Evolutionary conservation across 2,329 filamentous ascomycete species (phyloP), one percentile per base, ranked within the genome.

Genomic region (Aspergillus sp.): DNA sequence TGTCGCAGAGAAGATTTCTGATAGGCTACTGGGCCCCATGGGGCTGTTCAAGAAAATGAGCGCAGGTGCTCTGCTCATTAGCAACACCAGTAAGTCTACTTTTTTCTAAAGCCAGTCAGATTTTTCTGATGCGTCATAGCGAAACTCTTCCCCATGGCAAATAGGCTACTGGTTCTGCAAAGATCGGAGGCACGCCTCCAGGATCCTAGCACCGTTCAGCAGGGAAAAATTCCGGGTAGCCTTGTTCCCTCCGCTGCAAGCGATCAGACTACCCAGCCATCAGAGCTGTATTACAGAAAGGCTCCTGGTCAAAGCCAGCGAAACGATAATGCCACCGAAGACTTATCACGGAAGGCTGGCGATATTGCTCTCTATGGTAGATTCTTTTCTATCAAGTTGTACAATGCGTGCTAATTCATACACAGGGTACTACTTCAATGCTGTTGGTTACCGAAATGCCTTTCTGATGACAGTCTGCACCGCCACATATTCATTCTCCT

Each of bases 401-500:
- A 2, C 13, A n/a, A 50, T 8, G 6, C 21, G 21, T 41, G 23
- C n/a, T 55, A 19, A 44, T 11, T 3, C 8, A 19, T 27, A 2
- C 2, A 11, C 7, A 57, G 47, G 21, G 4, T 57, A 51, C n/a
- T 57, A 57, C 30, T 5, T 51, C 2, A 51, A 42, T 41, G 44
- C 32, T 3, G 19, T 57, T n/a, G 47, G 47, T 4, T 4, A 11
- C 8, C 6, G 3, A 6, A 57, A 57, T 30, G 36, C 15, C 1
- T 5, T 58, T 6, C 21, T 58, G 8, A 25, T 54, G 47, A 19
- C 53, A 13, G 4, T 15, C 8, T 56, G 44, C 17, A 38, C 27
- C 15, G 21, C 21, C 25, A 49, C 42, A 25, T 61, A 59, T 41
- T 58, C 55, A 2, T 49, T 52, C 21, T 32, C 50, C 13, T 38